Evolutionary conservation across 2,329 filamentous ascomycete species (phyloP).

Genomic region (Hypoxylon sp.): DNA sequence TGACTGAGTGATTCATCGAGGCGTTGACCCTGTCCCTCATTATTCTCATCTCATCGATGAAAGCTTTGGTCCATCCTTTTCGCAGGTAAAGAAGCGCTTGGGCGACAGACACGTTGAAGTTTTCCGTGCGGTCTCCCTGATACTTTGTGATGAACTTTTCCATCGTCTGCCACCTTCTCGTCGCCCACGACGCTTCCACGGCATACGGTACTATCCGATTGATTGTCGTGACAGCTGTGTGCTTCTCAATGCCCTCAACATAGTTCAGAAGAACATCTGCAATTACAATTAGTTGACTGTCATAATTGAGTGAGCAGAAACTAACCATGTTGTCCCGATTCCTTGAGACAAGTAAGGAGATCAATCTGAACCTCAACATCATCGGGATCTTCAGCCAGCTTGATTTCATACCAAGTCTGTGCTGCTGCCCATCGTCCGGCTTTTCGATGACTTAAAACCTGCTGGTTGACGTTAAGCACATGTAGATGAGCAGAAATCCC

Average conservation of each 20-base stretch:
- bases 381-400: constrained; percentile 83
- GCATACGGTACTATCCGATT: constrained; percentile 84
- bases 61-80: constrained; percentile 64
- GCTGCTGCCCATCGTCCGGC: constrained; percentile 94
- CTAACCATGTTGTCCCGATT: constrained; percentile 94
- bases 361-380: constrained; percentile 85
- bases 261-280: constrained; percentile 88
- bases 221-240: constrained; percentile 65
- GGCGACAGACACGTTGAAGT: constrained; percentile 89
- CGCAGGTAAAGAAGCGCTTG: constrained; percentile 74
- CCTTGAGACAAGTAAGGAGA: constrained; percentile 88
- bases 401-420: constrained; percentile 97
- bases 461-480: constrained; percentile 91
- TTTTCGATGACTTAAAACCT: constrained; percentile 92
- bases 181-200: constrained; percentile 93
- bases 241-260: constrained; percentile 78
- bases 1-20: constrained; percentile 81
- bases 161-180: constrained; percentile 83
- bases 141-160: constrained; percentile 74
- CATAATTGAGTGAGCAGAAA: constrained; percentile 17
- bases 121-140: constrained; percentile 66
- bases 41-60: constrained; percentile 71
- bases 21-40: constrained; percentile 80
- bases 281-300: constrained; percentile 44
- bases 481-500: constrained; percentile 91